Conservation (phyloP, 768 basidiomycete genomes). For the Goffeauzyma gilvescens region DNA sequence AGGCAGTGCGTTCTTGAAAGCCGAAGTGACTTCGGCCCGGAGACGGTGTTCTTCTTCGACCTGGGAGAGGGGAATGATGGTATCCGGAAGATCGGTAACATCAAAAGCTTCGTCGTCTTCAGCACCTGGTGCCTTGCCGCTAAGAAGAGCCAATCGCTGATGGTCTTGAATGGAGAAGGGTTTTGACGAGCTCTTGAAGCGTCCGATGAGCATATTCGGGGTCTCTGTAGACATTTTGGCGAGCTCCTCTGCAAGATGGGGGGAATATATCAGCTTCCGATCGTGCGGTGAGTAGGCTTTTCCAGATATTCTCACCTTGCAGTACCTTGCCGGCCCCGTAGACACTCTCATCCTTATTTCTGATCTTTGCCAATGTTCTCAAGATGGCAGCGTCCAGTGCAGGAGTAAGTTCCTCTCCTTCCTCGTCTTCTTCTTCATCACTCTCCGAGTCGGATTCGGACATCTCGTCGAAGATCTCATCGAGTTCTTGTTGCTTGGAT, state of each 20-base stretch:
- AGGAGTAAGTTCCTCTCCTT: slow-evolving; percentile 85
- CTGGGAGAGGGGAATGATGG: slow-evolving; percentile 40
- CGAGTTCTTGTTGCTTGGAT: no score
- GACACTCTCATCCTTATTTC: slow-evolving; percentile 61
- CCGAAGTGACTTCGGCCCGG: slow-evolving; percentile 62
- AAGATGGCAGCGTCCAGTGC: slow-evolving; percentile 85
- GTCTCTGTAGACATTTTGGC: slow-evolving; percentile 39
- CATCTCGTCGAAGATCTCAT: slow-evolving; percentile 46
- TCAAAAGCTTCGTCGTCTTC: slow-evolving; percentile 14
- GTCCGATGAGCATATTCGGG: not conserved
- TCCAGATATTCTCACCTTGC: slow-evolving; percentile 48
- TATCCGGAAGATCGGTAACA: slow-evolving; percentile 33
- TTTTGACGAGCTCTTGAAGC: no score
- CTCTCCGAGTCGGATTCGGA: slow-evolving; percentile 37
- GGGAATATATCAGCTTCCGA: not conserved
- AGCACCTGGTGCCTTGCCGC: slow-evolving; percentile 10
- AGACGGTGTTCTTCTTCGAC: slow-evolving; percentile 58
- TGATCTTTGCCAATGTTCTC: slow-evolving; percentile 67
- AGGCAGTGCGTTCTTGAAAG: slow-evolving; percentile 44
- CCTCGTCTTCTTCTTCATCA: slow-evolving; percentile 71
- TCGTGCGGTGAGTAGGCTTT: not conserved
- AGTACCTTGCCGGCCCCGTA: slow-evolving; percentile 60
- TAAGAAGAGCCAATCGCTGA: slow-evolving; percentile 32
- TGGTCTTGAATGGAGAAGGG: slow-evolving; percentile 33
- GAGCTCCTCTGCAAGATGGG: slow-evolving; percentile 43